Percentiles rank a stretch among this genome's conserved stretches.
Conservation (phyloP, 495 filamentous ascomycete genomes). For the Penicillium cataractarum region DNA sequence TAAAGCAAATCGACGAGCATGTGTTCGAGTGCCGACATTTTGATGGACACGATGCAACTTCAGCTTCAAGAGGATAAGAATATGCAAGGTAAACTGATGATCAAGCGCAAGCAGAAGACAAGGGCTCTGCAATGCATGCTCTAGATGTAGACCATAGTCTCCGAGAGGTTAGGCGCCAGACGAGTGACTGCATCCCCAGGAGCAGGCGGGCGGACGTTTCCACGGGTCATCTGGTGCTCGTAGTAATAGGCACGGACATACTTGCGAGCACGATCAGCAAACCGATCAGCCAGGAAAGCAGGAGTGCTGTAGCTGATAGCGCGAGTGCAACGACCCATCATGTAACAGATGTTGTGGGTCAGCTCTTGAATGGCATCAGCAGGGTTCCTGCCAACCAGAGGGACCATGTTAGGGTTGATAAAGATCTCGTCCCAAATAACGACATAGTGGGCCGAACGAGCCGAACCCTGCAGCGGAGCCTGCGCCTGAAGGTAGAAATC, state of each 20-base stretch:
- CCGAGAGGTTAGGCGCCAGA: background rate
- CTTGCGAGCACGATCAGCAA: slow-evolving; percentile 67
- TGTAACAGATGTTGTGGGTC: slow-evolving; percentile 74
- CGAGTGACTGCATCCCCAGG: background rate
- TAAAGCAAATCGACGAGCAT: background rate
- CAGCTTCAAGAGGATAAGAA: background rate
- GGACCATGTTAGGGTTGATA: background rate
- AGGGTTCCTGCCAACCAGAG: slow-evolving; percentile 33
- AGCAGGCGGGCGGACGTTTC: background rate
- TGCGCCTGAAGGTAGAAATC: slow-evolving; percentile 87
- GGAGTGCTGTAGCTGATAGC: slow-evolving; percentile 75
- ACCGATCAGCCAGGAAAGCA: slow-evolving; percentile 74
- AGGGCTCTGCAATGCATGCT: background rate
- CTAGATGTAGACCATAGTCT: slow-evolving; percentile 22
- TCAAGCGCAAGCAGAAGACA: background rate
- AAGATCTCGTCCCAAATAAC: slow-evolving; percentile 74
- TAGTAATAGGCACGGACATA: slow-evolving; percentile 49
- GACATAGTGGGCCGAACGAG: slow-evolving; percentile 72
- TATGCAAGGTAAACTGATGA: background rate
- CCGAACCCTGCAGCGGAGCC: slow-evolving; percentile 77
- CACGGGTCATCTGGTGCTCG: background rate
- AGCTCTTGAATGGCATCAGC: slow-evolving; percentile 60
- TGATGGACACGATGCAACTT: background rate
- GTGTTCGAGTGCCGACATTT: background rate
- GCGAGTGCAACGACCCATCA: slow-evolving; percentile 76